phyloP scores from a whole-genome alignment of 2,329 filamentous ascomycete genomes.

The Hymenoscyphus infarciens region DNA sequence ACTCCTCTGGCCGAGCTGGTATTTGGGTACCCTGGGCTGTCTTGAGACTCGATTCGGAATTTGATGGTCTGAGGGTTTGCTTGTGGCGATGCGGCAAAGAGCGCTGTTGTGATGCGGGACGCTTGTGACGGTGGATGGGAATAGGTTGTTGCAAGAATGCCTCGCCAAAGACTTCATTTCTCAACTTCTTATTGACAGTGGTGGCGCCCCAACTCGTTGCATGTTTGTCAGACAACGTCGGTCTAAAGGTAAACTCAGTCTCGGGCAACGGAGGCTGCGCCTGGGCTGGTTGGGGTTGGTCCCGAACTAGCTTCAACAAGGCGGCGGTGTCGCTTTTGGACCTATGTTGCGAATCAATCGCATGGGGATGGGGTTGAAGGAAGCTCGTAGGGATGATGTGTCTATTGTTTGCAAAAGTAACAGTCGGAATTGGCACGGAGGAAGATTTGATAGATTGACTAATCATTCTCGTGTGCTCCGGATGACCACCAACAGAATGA shows the following conservation, averaged over 20 bases:
- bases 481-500: slow-evolving; percentile 32
- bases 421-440: slow-evolving; percentile 71
- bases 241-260: slow-evolving; percentile 33
- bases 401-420: slow-evolving; percentile 89
- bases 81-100: slow-evolving; percentile 53
- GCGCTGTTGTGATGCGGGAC: slow-evolving; percentile 60
- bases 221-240: slow-evolving; percentile 51
- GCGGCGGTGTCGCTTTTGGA: slow-evolving; percentile 25
- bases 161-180: slow-evolving; percentile 89
- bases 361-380: slow-evolving; percentile 56
- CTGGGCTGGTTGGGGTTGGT: slow-evolving; percentile 23
- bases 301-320: slow-evolving; percentile 37
- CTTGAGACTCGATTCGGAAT: slow-evolving; percentile 34
- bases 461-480: slow-evolving; percentile 46
- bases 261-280: slow-evolving; percentile 19
- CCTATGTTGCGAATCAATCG: slow-evolving; percentile 30
- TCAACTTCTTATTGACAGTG: slow-evolving; percentile 80
- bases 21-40: slow-evolving; percentile 23
- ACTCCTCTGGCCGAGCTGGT: slow-evolving; percentile 36
- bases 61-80: slow-evolving; percentile 36
- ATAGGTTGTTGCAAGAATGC: slow-evolving; percentile 84
- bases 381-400: slow-evolving; percentile 88
- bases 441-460: slow-evolving; percentile 72
- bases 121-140: slow-evolving; percentile 72
- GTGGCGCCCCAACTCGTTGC: slow-evolving; percentile 83